These are phyloP conservation scores for Starmerella khaoyaiensis DNA, from an alignment of 805 yeast genomes.

Conservation along the genomic window DNA sequence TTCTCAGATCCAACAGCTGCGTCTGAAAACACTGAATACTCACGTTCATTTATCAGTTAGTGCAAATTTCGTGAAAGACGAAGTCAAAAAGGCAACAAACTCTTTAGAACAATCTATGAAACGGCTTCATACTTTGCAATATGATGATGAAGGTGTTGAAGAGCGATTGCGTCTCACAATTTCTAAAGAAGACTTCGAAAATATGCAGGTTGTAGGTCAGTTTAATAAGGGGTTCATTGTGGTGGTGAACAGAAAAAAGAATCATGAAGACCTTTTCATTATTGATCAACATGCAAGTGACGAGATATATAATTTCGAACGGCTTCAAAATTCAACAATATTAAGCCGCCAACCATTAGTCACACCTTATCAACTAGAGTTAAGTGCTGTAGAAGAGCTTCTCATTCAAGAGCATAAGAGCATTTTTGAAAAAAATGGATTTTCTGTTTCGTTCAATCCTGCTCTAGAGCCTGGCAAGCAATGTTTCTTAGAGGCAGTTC, in stretches of 20 bases:
- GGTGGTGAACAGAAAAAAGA: slow-evolving; percentile 36
- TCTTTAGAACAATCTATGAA: slow-evolving; percentile 1
- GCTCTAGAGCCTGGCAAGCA: slow-evolving; percentile 44
- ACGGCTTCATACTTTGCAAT: slow-evolving; percentile 25
- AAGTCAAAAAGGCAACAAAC: slow-evolving; percentile 3
- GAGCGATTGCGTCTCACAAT: slow-evolving; percentile 46
- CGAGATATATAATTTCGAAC: slow-evolving; percentile 85
- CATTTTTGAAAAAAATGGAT: slow-evolving; percentile 65
- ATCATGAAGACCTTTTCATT: slow-evolving; percentile 54
- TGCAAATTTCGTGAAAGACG: slow-evolving; percentile 6
- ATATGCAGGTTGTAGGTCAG: slow-evolving; percentile 80
- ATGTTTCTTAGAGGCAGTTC: slow-evolving; percentile 48
- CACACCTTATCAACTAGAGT: slow-evolving; percentile 40
- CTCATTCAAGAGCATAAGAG: slow-evolving; percentile 47
- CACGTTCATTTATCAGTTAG: slow-evolving; percentile 20
- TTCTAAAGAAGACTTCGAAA: slow-evolving; percentile 54
- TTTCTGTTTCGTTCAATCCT: slow-evolving; percentile 41
- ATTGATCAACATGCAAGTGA: slow-evolving; percentile 97
- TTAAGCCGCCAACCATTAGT: slow-evolving; percentile 65
- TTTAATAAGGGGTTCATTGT: slow-evolving; percentile 91
- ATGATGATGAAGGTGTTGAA: slow-evolving; percentile 42
- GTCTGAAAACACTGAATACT: slow-evolving; percentile 9
- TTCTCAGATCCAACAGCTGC: not conserved
- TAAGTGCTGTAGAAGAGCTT: slow-evolving; percentile 69
- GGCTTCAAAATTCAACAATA: slow-evolving; percentile 39